Evolutionary conservation across 2,329 filamentous ascomycete species (phyloP), one percentile per base, ranked within the genome.

Genomic region (Emergomyces pasteurianus): DNA sequence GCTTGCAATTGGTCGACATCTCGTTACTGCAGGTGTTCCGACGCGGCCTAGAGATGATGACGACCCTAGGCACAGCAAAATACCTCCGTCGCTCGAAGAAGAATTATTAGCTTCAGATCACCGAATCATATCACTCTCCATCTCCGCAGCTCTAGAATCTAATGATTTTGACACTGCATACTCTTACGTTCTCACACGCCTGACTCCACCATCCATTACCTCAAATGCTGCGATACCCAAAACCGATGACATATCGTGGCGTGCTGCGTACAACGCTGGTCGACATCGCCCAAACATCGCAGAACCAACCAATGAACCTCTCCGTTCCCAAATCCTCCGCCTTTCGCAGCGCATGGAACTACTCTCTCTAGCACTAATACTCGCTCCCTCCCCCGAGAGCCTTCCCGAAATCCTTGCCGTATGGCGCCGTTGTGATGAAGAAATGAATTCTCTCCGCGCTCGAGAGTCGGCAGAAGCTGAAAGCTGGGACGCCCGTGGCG

Each of bases 341-440:
- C 77, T 87, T 16, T 81, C 85, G 59, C 83, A 86, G 69, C 78
- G 84, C 57, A 85, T 85, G 77, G 84, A 87, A 67, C 78, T 87
- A 3, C 79, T 87, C 21, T 84, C 83, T 6, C 79, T 85, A 58
- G 80, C 84, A 2, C 76, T 87, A 4, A 74, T 83, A n/a, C 78
- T 86, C 10, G 81, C 82, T 2, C 84, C 84, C 0, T 75, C 78
- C 0, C 74, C 79, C 0, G 80, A 77, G 46, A 73, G 80, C 2
- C 76, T 87, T 0, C 80, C 83, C 12, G 83, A 86, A 65, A 83
- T 86, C 31, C 76, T 87, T 0, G 78, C 76, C 7, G 83, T 82
- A 26, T 87, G 84, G 84, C 82, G 83, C 58, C 77, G 82, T 52
- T 84, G 81, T 68, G 84, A 87, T 69, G 80, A 83, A 63, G 83